Evolutionary conservation across 441 rosid genomes (phyloP).

Genomic region (Daphne laureola): DNA sequence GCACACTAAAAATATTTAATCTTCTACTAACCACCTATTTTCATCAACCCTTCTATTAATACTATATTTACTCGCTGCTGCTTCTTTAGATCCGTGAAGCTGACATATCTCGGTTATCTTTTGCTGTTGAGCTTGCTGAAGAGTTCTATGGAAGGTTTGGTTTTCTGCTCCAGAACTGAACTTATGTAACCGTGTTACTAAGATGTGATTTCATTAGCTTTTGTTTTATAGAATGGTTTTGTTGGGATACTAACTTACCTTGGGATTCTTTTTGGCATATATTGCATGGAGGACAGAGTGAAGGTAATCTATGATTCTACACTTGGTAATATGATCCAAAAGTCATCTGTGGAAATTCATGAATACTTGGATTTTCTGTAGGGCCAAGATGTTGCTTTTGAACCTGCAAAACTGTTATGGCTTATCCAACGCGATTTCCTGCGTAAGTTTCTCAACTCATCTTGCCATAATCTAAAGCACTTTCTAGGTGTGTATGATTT

Average conservation of each 20-base stretch:
- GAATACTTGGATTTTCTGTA: constrained; percentile 28
- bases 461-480: too few relatives aligned
- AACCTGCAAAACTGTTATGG: constrained; percentile 95
- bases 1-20: constrained; percentile 2
- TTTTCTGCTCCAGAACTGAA: constrained; percentile 19
- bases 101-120: constrained; percentile 93
- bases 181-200: constrained; percentile 1
- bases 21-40: constrained; percentile 6
- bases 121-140: constrained; percentile 99
- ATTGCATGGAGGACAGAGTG: constrained; percentile 52
- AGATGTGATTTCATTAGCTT: constrained; percentile 10
- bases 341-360: constrained; percentile 15
- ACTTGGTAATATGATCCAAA: constrained; percentile 6
- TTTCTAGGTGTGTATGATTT: too few relatives aligned
- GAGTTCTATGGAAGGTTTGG: constrained; percentile 96
- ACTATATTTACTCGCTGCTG: constrained; percentile 12
- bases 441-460: constrained; percentile 45
- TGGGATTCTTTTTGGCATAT: constrained; percentile 27
- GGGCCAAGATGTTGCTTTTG: constrained; percentile 98
- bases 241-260: constrained; percentile 33
- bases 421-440: constrained; percentile 99
- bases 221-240: constrained; percentile 8
- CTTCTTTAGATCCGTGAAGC: constrained; percentile 88
- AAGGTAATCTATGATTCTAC: constrained; percentile 54
- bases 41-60: constrained; percentile 12